A percentile compares a stretch with the other conserved stretches of the same genome.
phyloP scores from a whole-genome alignment of 2,329 filamentous ascomycete species.

The Nothopassalora personata region DNA sequence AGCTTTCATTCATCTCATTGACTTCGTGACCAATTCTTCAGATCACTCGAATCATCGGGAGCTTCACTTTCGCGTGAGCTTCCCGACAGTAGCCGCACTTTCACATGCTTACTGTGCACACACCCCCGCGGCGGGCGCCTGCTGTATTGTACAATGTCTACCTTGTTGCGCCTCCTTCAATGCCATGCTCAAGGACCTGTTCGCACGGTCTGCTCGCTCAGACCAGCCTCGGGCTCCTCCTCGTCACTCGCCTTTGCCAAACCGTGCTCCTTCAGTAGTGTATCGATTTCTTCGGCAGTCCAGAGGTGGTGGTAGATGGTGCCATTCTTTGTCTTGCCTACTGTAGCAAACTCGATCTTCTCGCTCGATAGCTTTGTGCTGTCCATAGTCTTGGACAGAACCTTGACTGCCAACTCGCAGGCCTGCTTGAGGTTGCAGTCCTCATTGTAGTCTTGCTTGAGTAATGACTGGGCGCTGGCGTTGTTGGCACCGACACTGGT shows the following conservation, averaged over 20 bases:
- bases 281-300: constrained; percentile 93
- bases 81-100: neutral
- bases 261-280: constrained; percentile 89
- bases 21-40: neutral
- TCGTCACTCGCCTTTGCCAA: constrained; percentile 78
- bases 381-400: constrained; percentile 99
- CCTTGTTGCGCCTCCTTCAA: neutral
- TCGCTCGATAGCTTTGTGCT: constrained; percentile 97
- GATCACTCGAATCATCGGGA: neutral
- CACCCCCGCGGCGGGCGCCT: neutral
- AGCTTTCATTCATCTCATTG: neutral
- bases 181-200: constrained; percentile 1
- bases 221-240: constrained; percentile 13
- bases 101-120: neutral
- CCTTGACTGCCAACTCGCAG: constrained; percentile 95
- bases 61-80: constrained; percentile 2
- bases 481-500: constrained; percentile 98
- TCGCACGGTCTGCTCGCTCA: constrained; percentile 6
- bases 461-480: constrained; percentile 87
- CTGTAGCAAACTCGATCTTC: constrained; percentile 99
- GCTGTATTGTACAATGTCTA: constrained; percentile 1
- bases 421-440: constrained; percentile 94
- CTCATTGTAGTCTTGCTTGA: constrained; percentile 99
- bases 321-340: constrained; percentile 88
- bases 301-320: constrained; percentile 98